Evolutionary conservation across 2,329 filamentous ascomycete species (phyloP).

Genomic region (Arthrobotrys musiformis): DNA sequence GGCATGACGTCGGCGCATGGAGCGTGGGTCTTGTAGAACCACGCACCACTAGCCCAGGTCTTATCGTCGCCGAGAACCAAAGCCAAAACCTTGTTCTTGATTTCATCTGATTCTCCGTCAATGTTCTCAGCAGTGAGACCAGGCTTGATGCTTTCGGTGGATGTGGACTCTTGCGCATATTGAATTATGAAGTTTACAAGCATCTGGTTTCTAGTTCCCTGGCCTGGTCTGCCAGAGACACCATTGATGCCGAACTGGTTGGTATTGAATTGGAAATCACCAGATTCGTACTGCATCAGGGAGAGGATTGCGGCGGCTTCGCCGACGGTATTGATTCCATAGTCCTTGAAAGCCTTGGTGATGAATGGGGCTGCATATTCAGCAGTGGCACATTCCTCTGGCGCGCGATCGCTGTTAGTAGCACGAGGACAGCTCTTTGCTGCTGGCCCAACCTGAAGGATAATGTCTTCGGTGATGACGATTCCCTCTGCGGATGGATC

Average conservation of each 20-base stretch:
- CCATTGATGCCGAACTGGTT: constrained; percentile 68
- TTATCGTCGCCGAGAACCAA: constrained; percentile 25
- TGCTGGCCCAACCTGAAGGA: constrained; percentile 70
- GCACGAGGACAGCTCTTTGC: constrained; percentile 68
- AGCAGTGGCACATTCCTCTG: constrained; percentile 71
- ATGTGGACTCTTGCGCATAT: constrained; percentile 46
- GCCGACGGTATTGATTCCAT: constrained; percentile 68
- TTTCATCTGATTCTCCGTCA: not conserved
- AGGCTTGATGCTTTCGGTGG: constrained; percentile 29
- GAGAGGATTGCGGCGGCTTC: constrained; percentile 77
- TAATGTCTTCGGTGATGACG: constrained; percentile 61
- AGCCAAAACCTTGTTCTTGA: constrained; percentile 33
- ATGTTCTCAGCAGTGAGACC: constrained; percentile 25
- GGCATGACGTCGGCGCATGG: constrained; percentile 32
- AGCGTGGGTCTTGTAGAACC: constrained; percentile 36
- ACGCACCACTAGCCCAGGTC: constrained; percentile 35
- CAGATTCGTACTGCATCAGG: constrained; percentile 77
- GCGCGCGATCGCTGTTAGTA: constrained; percentile 64
- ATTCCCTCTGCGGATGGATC: not conserved
- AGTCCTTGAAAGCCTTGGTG: constrained; percentile 68
- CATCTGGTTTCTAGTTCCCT: constrained; percentile 78
- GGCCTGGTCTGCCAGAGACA: constrained; percentile 69
- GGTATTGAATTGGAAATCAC: constrained; percentile 75
- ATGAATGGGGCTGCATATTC: constrained; percentile 71
- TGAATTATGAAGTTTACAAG: constrained; percentile 65